Conservation (phyloP, 2,329 filamentous ascomycete genomes). For the Penicillium capsulatum region DNA sequence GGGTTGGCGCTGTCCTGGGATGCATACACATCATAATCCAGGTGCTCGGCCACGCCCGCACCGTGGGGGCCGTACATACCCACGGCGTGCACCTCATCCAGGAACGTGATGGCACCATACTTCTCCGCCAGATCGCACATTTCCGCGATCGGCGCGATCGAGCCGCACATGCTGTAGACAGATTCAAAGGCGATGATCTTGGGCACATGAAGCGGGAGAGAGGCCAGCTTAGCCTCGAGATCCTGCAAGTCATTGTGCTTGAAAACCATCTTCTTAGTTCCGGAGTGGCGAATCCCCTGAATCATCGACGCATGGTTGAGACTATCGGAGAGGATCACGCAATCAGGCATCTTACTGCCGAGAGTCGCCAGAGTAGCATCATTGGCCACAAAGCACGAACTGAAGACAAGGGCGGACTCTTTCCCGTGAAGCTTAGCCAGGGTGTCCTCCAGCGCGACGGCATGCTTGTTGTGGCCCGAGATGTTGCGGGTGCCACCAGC, state of each 20-base stretch:
- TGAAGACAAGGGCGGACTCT: slow-evolving; percentile 89
- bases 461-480: slow-evolving; percentile 94
- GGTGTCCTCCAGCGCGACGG: slow-evolving; percentile 74
- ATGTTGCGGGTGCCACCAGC: slow-evolving; percentile 97
- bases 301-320: slow-evolving; percentile 99
- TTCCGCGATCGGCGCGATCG: slow-evolving; percentile 88
- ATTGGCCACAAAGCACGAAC: slow-evolving; percentile 97
- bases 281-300: slow-evolving; percentile 95
- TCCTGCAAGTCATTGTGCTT: slow-evolving; percentile 97
- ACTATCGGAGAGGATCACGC: slow-evolving; percentile 95
- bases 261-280: slow-evolving; percentile 96
- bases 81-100: slow-evolving; percentile 97
- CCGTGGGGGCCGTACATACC: slow-evolving; percentile 98
- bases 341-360: slow-evolving; percentile 94
- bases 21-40: slow-evolving; percentile 84
- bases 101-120: slow-evolving; percentile 94
- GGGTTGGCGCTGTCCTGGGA: slow-evolving; percentile 59
- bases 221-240: slow-evolving; percentile 85
- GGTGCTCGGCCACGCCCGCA: slow-evolving; percentile 92
- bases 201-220: slow-evolving; percentile 75
- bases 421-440: slow-evolving; percentile 87
- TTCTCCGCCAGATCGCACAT: slow-evolving; percentile 97
- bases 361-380: slow-evolving; percentile 94
- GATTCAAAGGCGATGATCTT: slow-evolving; percentile 99
- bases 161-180: slow-evolving; percentile 99